phyloP scores from a whole-genome alignment of 2,329 filamentous ascomycete genomes.

The Pseudonectria foliicola region DNA sequence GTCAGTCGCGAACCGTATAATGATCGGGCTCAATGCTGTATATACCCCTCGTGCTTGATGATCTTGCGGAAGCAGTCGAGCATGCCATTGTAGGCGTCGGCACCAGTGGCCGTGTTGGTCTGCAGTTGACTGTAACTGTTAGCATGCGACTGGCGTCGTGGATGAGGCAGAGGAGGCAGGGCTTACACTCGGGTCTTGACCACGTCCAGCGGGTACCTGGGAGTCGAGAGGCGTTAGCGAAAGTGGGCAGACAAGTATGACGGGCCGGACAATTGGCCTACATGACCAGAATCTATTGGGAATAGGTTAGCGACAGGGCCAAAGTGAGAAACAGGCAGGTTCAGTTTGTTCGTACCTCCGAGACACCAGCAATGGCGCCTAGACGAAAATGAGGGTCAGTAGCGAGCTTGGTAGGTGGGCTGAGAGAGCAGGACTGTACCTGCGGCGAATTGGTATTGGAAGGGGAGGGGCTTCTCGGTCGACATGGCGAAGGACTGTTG shows the following conservation, averaged over 20 bases:
- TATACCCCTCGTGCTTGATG: slow-evolving; percentile 86
- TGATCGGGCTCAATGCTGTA: background rate
- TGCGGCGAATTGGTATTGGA: slow-evolving; percentile 91
- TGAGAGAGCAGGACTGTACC: slow-evolving; percentile 46
- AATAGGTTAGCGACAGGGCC: slow-evolving; percentile 10
- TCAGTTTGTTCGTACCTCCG: slow-evolving; percentile 60
- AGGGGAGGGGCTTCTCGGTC: slow-evolving; percentile 71
- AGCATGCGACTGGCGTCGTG: slow-evolving; percentile 7
- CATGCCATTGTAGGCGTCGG: slow-evolving; percentile 93
- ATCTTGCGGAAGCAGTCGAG: slow-evolving; percentile 98
- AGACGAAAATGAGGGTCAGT: slow-evolving; percentile 14
- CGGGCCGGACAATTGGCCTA: slow-evolving; percentile 36
- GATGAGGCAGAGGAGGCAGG: slow-evolving; percentile 11
- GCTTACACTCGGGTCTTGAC: slow-evolving; percentile 94
- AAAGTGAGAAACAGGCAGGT: slow-evolving; percentile 13
- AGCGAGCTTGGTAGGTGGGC: slow-evolving; percentile 7
- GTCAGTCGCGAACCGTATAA: slow-evolving; percentile 13
- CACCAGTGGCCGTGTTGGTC: slow-evolving; percentile 62
- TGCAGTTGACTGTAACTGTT: slow-evolving; percentile 67
- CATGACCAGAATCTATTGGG: slow-evolving; percentile 75
- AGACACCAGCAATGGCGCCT: slow-evolving; percentile 95
- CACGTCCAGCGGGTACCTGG: slow-evolving; percentile 95
- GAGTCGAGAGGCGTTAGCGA: slow-evolving; percentile 7
- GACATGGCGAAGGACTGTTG: slow-evolving; percentile 15
- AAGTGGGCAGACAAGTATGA: slow-evolving; percentile 10